phyloP scores from a whole-genome alignment of 2,329 filamentous ascomycete genomes.

The Sphaceloma murrayae region DNA sequence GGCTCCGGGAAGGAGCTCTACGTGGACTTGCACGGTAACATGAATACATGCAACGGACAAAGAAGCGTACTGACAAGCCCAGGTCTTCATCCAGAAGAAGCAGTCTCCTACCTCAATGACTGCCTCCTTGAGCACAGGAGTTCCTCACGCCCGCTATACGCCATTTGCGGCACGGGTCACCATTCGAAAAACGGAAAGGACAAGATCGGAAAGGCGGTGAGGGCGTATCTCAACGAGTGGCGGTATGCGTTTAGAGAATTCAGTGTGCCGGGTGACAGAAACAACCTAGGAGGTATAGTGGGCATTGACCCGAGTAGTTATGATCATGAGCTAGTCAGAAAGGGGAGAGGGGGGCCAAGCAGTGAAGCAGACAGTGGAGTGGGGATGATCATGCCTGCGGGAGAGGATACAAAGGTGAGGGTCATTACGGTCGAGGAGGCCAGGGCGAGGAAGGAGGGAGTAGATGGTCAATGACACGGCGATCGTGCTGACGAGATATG shows the following conservation, averaged over 20 bases:
- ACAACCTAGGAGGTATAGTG: slow-evolving; percentile 60
- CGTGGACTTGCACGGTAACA: slow-evolving; percentile 74
- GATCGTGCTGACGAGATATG: slow-evolving; percentile 14
- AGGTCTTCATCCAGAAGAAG: slow-evolving; percentile 94
- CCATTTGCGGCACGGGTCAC: slow-evolving; percentile 92
- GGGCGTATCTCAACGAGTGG: slow-evolving; percentile 89
- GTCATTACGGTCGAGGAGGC: slow-evolving; percentile 28
- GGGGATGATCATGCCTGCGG: slow-evolving; percentile 25
- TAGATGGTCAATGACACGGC: slow-evolving; percentile 5
- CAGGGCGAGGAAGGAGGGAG: slow-evolving; percentile 16
- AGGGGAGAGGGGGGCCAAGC: slow-evolving; percentile 27
- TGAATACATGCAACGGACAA: no score
- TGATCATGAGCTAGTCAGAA: slow-evolving; percentile 35
- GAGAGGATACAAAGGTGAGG: slow-evolving; percentile 29
- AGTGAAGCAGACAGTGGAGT: slow-evolving; percentile 34
- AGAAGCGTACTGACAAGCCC: no score
- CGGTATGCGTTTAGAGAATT: slow-evolving; percentile 94
- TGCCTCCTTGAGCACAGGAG: slow-evolving; percentile 77
- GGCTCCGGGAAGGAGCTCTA: slow-evolving; percentile 63
- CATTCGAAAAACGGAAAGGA: slow-evolving; percentile 99
- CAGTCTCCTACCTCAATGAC: slow-evolving; percentile 83
- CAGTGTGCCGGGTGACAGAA: slow-evolving; percentile 87
- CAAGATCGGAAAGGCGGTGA: slow-evolving; percentile 90
- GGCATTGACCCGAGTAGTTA: slow-evolving; percentile 55
- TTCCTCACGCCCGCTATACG: slow-evolving; percentile 67